Percentiles rank a stretch among this genome's conserved stretches.
Conservation (phyloP, 1,284 basidiomycete genomes). For the Cutaneotrichosporon sp. region DNA sequence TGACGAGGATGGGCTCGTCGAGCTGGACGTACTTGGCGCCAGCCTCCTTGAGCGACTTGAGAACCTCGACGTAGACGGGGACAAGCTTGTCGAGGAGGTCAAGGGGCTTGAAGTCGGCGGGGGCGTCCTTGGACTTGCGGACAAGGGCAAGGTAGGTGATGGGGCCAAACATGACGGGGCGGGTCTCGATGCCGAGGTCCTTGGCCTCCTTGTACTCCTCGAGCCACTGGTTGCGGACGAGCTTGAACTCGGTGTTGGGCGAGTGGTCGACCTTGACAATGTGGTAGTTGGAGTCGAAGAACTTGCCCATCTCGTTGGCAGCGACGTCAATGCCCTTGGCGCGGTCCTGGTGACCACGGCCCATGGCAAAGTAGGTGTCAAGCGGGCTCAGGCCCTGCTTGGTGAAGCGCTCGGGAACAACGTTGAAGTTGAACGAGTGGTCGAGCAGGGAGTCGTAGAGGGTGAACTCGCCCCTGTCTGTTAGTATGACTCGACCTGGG, state of each 20-base stretch:
- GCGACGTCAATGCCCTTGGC: slow-evolving; percentile 87
- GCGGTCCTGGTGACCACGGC: slow-evolving; percentile 88
- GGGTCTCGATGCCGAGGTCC: slow-evolving; percentile 79
- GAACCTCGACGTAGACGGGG: slow-evolving; percentile 86
- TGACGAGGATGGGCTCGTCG: slow-evolving; percentile 94
- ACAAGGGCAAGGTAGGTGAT: slow-evolving; percentile 92
- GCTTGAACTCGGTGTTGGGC: slow-evolving; percentile 85
- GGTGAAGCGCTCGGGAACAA: slow-evolving; percentile 90
- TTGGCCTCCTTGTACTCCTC: slow-evolving; percentile 95
- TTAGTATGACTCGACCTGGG: background rate
- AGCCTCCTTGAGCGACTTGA: slow-evolving; percentile 84
- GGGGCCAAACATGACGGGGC: slow-evolving; percentile 94
- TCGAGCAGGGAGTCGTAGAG: slow-evolving; percentile 99
- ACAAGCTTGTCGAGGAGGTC: slow-evolving; percentile 84
- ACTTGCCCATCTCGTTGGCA: slow-evolving; percentile 99
- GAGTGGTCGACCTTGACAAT: slow-evolving; percentile 97
- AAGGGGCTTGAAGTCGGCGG: slow-evolving; percentile 81
- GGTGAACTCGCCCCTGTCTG: slow-evolving; percentile 84
- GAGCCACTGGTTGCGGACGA: slow-evolving; percentile 91
- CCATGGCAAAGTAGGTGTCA: slow-evolving; percentile 98
- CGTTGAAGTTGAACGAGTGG: slow-evolving; percentile 94
- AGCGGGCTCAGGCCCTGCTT: slow-evolving; percentile 80
- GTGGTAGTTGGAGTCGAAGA: slow-evolving; percentile 99
- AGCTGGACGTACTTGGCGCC: slow-evolving; percentile 94
- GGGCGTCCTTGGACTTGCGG: slow-evolving; percentile 83